These are phyloP conservation scores for Wickerhamiella azyma DNA, from an alignment of 805 yeast species.

Conservation along the genomic window DNA sequence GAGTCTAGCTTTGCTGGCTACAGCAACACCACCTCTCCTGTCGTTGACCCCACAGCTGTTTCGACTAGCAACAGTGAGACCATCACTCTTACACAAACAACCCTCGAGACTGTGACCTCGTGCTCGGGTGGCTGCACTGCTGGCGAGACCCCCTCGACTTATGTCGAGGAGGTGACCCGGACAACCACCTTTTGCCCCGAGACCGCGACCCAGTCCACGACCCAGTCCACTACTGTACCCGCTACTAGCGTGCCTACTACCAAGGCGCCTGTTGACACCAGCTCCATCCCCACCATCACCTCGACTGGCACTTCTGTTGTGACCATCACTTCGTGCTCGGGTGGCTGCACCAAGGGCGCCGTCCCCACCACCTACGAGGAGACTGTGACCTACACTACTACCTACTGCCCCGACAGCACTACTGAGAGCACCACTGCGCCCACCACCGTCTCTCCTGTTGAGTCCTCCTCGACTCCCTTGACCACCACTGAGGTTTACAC, in stretches of 20 bases:
- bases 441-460: neutral
- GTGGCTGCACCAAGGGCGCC: neutral
- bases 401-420: neutral
- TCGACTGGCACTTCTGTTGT: neutral
- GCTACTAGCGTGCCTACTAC: neutral
- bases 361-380: neutral
- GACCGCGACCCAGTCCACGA: neutral
- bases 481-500: neutral
- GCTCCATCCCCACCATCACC: too few species aligned
- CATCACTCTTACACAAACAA: constrained; percentile 18
- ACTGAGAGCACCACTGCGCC: neutral
- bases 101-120: constrained; percentile 36
- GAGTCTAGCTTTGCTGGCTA: neutral
- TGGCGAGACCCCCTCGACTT: constrained; percentile 3
- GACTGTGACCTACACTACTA: neutral
- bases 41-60: neutral
- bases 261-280: too few species aligned
- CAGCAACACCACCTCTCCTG: neutral
- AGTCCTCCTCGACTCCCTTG: neutral
- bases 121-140: constrained; percentile 22
- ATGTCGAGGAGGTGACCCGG: neutral
- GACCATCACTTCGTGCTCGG: neutral
- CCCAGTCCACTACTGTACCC: neutral
- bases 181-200: constrained; percentile 9
- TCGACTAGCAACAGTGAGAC: neutral